phyloP scores from a whole-genome alignment of 2,329 filamentous ascomycete species.

The Cordyceps militaris region DNA sequence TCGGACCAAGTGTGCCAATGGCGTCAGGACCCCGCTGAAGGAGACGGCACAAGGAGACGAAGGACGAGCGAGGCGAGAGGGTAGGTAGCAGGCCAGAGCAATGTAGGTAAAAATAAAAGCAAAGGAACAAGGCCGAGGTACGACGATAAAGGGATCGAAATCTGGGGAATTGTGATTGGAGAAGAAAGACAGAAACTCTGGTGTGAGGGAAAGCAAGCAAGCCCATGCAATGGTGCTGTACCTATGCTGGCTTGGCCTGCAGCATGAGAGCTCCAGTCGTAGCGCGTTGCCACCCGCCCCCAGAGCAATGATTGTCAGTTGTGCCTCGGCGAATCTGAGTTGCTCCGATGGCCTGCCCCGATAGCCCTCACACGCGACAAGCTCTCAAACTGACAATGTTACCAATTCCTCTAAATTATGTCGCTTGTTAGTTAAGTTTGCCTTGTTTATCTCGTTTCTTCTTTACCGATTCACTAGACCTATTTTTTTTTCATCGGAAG shows the following conservation, averaged over 20 bases:
- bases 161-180: background rate
- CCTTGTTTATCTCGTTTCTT: too few relatives aligned
- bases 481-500: too few relatives aligned
- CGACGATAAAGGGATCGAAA: background rate
- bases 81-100: background rate
- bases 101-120: background rate
- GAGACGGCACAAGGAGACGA: background rate
- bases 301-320: constrained; percentile 1
- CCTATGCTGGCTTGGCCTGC: background rate
- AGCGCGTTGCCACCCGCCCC: constrained; percentile 4
- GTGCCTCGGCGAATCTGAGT: constrained; percentile 10
- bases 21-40: constrained; percentile 14
- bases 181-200: background rate
- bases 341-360: background rate
- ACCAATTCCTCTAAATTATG: too few relatives aligned
- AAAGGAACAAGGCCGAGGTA: background rate
- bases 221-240: background rate
- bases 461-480: too few relatives aligned
- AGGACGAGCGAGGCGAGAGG: background rate
- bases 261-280: background rate
- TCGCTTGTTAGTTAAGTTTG: too few relatives aligned
- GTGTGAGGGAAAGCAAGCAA: background rate
- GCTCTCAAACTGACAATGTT: too few relatives aligned
- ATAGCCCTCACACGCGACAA: background rate
- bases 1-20: constrained; percentile 14